These are phyloP conservation scores for Peronospora farinosa DNA, from an alignment of 352 stramenopile species.

Conservation along the genomic window DNA sequence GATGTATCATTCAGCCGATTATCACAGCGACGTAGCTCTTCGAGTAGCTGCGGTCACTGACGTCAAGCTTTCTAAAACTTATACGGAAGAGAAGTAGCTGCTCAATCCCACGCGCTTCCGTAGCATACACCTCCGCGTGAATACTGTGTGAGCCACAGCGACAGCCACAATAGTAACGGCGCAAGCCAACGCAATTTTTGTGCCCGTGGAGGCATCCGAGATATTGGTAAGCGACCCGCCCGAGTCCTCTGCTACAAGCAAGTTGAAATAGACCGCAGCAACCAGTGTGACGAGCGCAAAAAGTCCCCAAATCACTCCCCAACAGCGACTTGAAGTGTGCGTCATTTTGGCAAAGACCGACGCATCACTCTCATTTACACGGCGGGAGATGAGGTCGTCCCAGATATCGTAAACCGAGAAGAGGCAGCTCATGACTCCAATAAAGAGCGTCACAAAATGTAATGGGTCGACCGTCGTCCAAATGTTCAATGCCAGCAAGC, in stretches of 20 bases:
- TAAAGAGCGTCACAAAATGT: constrained; percentile 82
- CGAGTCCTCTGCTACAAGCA: constrained; percentile 59
- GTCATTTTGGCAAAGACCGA: constrained; percentile 88
- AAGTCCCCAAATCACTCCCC: constrained; percentile 84
- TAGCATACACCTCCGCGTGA: constrained; percentile 71
- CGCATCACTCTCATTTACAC: constrained; percentile 83
- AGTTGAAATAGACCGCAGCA: constrained; percentile 78
- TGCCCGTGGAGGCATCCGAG: constrained; percentile 49
- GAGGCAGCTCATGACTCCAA: constrained; percentile 88
- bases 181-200: constrained; percentile 46
- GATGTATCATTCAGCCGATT: constrained; percentile 11
- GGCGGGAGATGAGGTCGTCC: constrained; percentile 86
- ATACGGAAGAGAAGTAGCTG: constrained; percentile 32
- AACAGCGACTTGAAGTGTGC: constrained; percentile 86
- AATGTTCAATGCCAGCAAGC: constrained; percentile 67
- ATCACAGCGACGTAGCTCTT: not conserved
- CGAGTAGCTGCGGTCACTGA: constrained; percentile 3
- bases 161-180: constrained; percentile 45
- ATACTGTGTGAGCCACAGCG: constrained; percentile 53
- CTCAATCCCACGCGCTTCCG: constrained; percentile 34
- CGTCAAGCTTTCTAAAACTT: constrained; percentile 13
- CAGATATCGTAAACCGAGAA: constrained; percentile 90
- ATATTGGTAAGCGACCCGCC: constrained; percentile 43
- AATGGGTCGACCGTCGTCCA: constrained; percentile 56
- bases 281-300: constrained; percentile 71